Base-by-base conservation (phyloP, 2,329 filamentous ascomycete species). In the Nemania diffusa region DNA sequence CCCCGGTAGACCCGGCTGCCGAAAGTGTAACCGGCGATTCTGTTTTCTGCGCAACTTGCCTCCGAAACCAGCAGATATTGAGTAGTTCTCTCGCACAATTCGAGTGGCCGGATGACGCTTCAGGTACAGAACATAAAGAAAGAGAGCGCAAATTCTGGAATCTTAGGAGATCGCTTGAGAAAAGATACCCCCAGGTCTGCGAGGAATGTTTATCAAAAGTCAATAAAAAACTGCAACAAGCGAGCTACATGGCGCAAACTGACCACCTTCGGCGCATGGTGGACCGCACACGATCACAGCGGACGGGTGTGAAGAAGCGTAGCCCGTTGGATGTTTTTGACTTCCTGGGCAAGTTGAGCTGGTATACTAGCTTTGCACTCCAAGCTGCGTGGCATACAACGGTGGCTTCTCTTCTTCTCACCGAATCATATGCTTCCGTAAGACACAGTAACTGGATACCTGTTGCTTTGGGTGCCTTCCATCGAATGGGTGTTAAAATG, bases 111-210 rank as follows among this genome's bases (percentile, higher is more conserved):
- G 84, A 85, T 37, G 87, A 91, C 65, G 82, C 85, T 0, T 82
- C 83, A 50, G 87, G 95, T 71, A 89, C 92, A 0, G 85, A 91
- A 59, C 93, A 94, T 77, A 82, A 81, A 3, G 84, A 88, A 67
- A 90, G 90, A 69, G 91, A 94, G 77, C 85, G 84, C 62, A 86
- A 87, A 56, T 91, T 92, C 73, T 90, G 90, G 70, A 84, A 85
- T 40, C 97, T 92, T 78, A 90, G 90, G 68, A 85, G 84, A 68
- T 85, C 90, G 58, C 84, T 97, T 20, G 94, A 97, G 81, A 84
- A 88, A 73, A 87, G 91, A 57, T 98, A 97, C 76, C 96, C 96
- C 0, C 93, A 96, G 76, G 91, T 97, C 65, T 99, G 96, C 81
- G 86, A 86, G 69, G 84, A 88, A 52, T 99, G 96, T 79, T 91